Evolutionary conservation across 2,329 filamentous ascomycete genomes (phyloP).

Genomic region (Bipolaris oryzae): DNA sequence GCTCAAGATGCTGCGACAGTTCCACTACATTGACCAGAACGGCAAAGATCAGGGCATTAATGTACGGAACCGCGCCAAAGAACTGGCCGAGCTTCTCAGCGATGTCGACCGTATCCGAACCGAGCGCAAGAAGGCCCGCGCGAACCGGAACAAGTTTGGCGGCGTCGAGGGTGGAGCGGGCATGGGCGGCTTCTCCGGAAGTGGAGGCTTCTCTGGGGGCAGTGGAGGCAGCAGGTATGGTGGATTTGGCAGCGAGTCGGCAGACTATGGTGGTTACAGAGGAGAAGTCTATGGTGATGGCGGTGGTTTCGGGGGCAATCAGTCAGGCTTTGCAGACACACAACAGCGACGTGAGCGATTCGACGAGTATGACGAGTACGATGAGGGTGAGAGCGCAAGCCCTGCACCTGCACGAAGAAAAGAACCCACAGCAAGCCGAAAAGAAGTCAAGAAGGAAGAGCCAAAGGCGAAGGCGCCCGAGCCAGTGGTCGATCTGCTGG

Average conservation of each 20-base stretch:
- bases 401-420: constrained; percentile 59
- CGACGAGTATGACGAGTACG: constrained; percentile 96
- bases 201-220: constrained; percentile 49
- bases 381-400: constrained; percentile 69
- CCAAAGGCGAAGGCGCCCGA: constrained; percentile 74
- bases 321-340: constrained; percentile 68
- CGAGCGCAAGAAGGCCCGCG: constrained; percentile 83
- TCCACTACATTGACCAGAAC: constrained; percentile 94
- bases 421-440: constrained; percentile 48
- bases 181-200: constrained; percentile 59
- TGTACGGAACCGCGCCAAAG: constrained; percentile 94
- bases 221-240: constrained; percentile 69
- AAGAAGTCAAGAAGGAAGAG: constrained; percentile 67
- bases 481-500: constrained; percentile 90
- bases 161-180: constrained; percentile 86
- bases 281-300: constrained; percentile 91
- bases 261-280: constrained; percentile 70
- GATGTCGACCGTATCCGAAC: constrained; percentile 84
- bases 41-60: constrained; percentile 99
- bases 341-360: constrained; percentile 74
- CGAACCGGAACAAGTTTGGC: constrained; percentile 92
- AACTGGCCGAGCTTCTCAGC: constrained; percentile 88
- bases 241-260: constrained; percentile 76
- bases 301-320: constrained; percentile 84
- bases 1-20: constrained; percentile 97